Evolutionary conservation across 495 filamentous ascomycete genomes (phyloP).

Genomic region (Aspergillus incahuasiensis): DNA sequence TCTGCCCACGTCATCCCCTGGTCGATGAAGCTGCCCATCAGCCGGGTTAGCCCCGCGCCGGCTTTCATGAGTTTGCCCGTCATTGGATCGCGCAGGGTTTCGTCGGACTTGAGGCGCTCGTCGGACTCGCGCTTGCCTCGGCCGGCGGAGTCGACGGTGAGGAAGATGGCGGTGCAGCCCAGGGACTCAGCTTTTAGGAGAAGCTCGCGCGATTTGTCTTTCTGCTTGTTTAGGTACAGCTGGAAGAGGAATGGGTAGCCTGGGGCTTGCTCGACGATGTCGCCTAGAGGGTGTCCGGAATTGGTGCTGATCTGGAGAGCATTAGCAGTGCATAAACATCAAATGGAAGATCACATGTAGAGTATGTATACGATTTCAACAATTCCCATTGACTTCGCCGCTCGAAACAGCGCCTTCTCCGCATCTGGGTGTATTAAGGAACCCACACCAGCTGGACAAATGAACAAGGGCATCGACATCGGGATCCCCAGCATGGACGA

Average conservation of each 20-base stretch:
- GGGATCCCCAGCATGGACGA: background rate
- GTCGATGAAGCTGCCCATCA: slow-evolving; percentile 63
- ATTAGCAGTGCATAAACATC: background rate
- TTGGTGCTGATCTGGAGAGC: slow-evolving; percentile 1
- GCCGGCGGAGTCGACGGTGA: slow-evolving; percentile 80
- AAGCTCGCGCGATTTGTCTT: slow-evolving; percentile 49
- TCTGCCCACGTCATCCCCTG: slow-evolving; percentile 69
- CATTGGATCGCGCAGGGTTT: slow-evolving; percentile 15
- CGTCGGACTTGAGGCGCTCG: slow-evolving; percentile 52
- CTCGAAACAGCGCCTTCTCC: background rate
- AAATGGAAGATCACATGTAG: background rate
- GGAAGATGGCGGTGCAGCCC: slow-evolving; percentile 53
- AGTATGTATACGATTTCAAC: background rate
- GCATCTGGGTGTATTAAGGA: background rate
- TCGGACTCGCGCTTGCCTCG: slow-evolving; percentile 85
- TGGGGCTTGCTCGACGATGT: background rate
- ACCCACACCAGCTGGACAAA: background rate
- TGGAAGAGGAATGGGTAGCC: slow-evolving; percentile 57
- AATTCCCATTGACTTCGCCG: background rate
- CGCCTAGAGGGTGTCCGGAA: background rate
- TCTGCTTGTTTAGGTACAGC: slow-evolving; percentile 67
- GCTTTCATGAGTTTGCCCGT: slow-evolving; percentile 46
- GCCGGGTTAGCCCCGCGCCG: slow-evolving; percentile 56
- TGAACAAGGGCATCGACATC: slow-evolving; percentile 3
- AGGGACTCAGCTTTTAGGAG: slow-evolving; percentile 39